Base-by-base conservation (phyloP, 2,329 filamentous ascomycete species). In the Rosellinia necatrix region DNA sequence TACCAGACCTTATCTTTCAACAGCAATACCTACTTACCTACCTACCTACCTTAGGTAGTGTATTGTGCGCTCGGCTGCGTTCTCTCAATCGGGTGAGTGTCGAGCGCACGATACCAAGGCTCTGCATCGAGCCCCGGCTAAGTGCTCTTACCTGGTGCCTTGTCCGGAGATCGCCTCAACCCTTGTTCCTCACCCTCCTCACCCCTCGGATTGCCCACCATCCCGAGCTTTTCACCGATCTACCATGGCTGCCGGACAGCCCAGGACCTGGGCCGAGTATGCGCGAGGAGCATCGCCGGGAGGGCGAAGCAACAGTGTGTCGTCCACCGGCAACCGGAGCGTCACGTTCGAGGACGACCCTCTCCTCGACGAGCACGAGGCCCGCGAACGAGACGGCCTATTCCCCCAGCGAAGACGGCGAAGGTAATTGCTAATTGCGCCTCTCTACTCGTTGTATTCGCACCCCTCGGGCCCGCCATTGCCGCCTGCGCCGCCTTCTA, bases 241-340 rank as follows among this genome's bases (percentile, higher is more conserved):
- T 5, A 32, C 43, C 38, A 68, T 68, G 66, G 12, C 61, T 37
- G 34, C 55, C 10, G 49, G 60, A 42, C 62, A 64, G 37, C 56
- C 66, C n/a, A 53, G 73, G 30, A 76, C 70, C 53, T 80, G 78
- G 77, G 75, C 77, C 64, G 73, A 78, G 62, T 78, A 79, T 63
- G 74, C 77, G 41, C 74, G 76, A 24, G 72, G 75, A 15, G 64
- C 68, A 22, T 76, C 78, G 22, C 74, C 76, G 1, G 64, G 65
- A 12, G 42, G 53, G 19, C 64, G 71, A 17, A 72, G 71, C 8
- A 74, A 72, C 21, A 81, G 78, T 65, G 52, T 74, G 15, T 69
- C 72, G n/a, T 72, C 72, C 8, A 53, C 67, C n/a, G 73, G 72
- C 25, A 74, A 75, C 49, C 73, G 73, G 30, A 76, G 74, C 57